Evolutionary conservation across 208 protist genomes (phyloP).

Genomic region (Acanthamoeba castellanii): DNA sequence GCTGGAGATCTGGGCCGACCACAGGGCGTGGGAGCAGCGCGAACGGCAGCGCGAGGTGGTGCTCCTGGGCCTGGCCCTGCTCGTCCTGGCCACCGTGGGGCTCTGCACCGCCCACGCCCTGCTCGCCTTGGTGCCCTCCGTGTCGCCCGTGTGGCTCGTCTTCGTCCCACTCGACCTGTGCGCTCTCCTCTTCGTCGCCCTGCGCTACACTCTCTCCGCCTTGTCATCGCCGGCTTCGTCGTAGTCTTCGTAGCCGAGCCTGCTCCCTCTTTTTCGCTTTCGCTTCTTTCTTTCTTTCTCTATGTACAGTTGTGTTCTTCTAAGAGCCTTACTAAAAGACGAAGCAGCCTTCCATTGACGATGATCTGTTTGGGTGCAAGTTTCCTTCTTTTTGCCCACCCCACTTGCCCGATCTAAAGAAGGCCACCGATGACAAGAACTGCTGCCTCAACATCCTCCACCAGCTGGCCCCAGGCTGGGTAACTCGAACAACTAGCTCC

Average conservation of each 20-base stretch:
- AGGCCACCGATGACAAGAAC: no score
- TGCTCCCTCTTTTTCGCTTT: no score
- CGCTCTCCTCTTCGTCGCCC: background rate
- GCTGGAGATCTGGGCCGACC: background rate
- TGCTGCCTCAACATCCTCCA: no score
- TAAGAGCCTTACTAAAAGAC: no score
- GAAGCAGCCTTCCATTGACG: no score
- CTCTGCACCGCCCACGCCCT: background rate
- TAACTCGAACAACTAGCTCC: no score
- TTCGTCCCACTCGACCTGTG: background rate
- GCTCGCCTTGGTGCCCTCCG: background rate
- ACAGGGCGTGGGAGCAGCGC: background rate
- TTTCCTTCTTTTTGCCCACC: no score
- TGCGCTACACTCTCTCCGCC: background rate
- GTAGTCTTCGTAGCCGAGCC: background rate
- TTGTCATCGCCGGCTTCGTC: background rate
- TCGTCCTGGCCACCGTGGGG: background rate
- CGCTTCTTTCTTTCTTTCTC: no score
- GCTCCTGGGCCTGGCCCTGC: background rate
- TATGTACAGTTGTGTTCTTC: no score
- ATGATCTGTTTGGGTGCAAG: no score
- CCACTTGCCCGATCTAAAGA: no score
- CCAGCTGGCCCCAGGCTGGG: no score
- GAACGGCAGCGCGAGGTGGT: background rate
- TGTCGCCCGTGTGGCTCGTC: constrained; percentile 8